Percentiles rank a stretch among this genome's conserved stretches.
These are phyloP conservation scores for Saccharomycopsis selenospora DNA, from an alignment of 805 yeast species.

Conservation along the genomic window DNA sequence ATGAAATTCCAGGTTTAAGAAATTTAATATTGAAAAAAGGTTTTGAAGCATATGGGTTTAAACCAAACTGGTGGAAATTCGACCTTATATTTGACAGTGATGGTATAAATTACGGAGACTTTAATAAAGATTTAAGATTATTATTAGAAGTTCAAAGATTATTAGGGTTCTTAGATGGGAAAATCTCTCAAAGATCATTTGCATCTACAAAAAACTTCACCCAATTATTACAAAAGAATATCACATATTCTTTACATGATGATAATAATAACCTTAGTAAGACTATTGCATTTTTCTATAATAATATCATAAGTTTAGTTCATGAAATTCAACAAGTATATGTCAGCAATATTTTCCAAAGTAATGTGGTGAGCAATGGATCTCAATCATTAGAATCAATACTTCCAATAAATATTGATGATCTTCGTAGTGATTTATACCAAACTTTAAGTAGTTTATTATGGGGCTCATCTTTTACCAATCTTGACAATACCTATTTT, in stretches of 20 bases:
- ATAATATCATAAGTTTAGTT: neutral
- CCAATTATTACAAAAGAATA: neutral
- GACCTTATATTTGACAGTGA: slow-evolving; percentile 3
- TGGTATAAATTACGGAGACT: neutral
- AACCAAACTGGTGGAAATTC: slow-evolving; percentile 15
- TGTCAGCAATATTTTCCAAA: neutral
- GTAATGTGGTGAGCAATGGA: neutral
- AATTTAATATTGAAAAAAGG: slow-evolving; percentile 8
- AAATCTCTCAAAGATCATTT: slow-evolving; percentile 11
- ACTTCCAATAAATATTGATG: slow-evolving; percentile 2
- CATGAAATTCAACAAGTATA: neutral
- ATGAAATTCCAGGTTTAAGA: slow-evolving; percentile 14
- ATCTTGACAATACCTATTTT: slow-evolving; percentile 4
- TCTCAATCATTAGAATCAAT: neutral
- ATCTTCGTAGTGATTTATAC: slow-evolving; percentile 5
- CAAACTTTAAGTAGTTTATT: slow-evolving; percentile 7
- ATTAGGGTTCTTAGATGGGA: slow-evolving; percentile 13
- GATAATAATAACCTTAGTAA: neutral
- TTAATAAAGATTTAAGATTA: neutral
- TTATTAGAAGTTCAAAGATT: slow-evolving; percentile 12
- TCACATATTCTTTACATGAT: neutral
- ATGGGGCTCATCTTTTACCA: slow-evolving; percentile 7
- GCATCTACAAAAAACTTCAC: slow-evolving; percentile 9
- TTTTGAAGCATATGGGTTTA: slow-evolving; percentile 7
- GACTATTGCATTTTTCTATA: neutral